Evolutionary conservation across 164 flowering plant species (phyloP).

Genomic region (Vitis vinifera): DNA sequence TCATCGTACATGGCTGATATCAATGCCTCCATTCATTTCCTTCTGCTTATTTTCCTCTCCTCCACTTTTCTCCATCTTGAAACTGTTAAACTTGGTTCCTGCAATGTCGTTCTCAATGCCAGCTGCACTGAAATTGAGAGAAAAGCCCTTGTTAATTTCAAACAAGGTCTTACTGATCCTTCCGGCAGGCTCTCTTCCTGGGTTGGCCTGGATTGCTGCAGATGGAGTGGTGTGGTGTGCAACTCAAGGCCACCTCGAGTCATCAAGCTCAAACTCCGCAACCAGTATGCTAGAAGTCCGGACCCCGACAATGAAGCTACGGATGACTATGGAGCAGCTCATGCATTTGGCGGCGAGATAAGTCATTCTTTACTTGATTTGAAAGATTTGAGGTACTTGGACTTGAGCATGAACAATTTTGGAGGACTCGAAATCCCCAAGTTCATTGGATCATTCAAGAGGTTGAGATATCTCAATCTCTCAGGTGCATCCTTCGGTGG

Average conservation of each 20-base stretch:
- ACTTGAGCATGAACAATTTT: constrained; percentile 26
- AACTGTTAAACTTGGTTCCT: too few relatives aligned
- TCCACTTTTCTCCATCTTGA: too few relatives aligned
- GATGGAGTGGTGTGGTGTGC: constrained; percentile 32
- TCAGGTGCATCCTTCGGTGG: constrained; percentile 20
- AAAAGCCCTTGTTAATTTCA: too few relatives aligned
- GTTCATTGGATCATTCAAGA: constrained; percentile 20
- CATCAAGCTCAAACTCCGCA: constrained; percentile 13
- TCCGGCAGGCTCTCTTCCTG: constrained; percentile 2
- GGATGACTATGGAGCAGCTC: background rate
- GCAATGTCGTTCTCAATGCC: too few relatives aligned
- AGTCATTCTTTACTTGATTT: constrained; percentile 21
- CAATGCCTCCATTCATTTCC: too few relatives aligned
- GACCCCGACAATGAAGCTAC: background rate
- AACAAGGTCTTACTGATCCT: too few relatives aligned
- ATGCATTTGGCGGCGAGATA: constrained; percentile 17
- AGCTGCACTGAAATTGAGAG: too few relatives aligned
- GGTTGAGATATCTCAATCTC: constrained; percentile 28
- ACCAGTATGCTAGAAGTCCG: background rate
- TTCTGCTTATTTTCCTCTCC: too few relatives aligned
- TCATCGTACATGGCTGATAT: too few relatives aligned
- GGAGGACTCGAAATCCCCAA: constrained; percentile 18
- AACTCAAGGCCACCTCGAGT: constrained; percentile 16
- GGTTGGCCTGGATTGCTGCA: constrained; percentile 29
- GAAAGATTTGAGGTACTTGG: constrained; percentile 18